phyloP scores from a whole-genome alignment of 345 rosid genomes.

The Passiflora organensis region DNA sequence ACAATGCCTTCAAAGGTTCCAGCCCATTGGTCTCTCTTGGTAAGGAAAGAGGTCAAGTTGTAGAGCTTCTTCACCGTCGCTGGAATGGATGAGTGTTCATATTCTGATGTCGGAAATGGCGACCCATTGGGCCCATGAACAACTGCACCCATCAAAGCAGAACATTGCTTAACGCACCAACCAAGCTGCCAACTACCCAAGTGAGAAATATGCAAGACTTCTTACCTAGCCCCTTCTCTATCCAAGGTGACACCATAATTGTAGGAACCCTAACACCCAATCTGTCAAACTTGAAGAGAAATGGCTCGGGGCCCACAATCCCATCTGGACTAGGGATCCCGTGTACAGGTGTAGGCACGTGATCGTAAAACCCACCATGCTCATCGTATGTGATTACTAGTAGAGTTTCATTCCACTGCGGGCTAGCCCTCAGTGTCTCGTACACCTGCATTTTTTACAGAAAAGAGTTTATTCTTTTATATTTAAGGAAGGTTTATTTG shows the following conservation, averaged over 20 bases:
- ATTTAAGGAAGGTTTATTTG: too few relatives aligned
- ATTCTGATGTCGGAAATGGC: constrained; percentile 72
- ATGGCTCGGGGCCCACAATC: constrained; percentile 78
- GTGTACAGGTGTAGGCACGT: constrained; percentile 72
- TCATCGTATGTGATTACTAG: constrained; percentile 88
- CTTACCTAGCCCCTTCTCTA: constrained; percentile 68
- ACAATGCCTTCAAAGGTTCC: constrained; percentile 71
- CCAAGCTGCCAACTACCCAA: too few relatives aligned
- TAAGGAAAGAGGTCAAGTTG: constrained; percentile 64
- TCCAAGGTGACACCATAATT: constrained; percentile 79
- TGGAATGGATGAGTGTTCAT: constrained; percentile 88
- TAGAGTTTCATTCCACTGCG: constrained; percentile 82
- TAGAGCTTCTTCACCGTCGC: constrained; percentile 81
- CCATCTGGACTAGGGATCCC: constrained; percentile 89
- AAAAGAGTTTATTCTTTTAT: too few relatives aligned
- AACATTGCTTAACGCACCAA: too few relatives aligned
- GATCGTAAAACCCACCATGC: constrained; percentile 91
- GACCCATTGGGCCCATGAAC: constrained; percentile 82
- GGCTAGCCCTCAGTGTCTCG: constrained; percentile 80
- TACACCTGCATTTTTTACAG: too few relatives aligned
- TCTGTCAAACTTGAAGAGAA: constrained; percentile 57
- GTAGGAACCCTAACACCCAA: constrained; percentile 86
- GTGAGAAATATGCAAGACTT: too few relatives aligned
- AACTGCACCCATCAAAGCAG: constrained; percentile 50
- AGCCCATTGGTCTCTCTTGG: constrained; percentile 86